phyloP scores from a whole-genome alignment of 352 stramenopile genomes.

The Phytophthora vignae region DNA sequence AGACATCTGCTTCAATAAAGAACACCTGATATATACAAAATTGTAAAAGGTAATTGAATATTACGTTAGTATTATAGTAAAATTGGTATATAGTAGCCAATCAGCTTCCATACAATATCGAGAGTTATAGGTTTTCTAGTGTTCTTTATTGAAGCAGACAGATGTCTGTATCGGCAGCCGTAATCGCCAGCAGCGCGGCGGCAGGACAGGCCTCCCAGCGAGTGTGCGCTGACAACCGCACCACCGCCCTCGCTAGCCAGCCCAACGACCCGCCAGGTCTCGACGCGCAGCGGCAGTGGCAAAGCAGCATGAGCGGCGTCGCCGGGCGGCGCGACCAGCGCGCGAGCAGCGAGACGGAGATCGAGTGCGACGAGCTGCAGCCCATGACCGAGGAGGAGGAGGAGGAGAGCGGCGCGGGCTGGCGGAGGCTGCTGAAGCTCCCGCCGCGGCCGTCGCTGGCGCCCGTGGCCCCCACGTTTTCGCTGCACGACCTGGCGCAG shows the following conservation, averaged over 20 bases:
- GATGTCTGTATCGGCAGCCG: no score
- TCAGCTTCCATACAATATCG: no score
- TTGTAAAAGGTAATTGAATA: no score
- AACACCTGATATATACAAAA: no score
- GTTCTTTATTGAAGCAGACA: no score
- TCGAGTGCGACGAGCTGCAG: slow-evolving; percentile 56
- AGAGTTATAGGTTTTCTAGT: no score
- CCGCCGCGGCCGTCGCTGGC: slow-evolving; percentile 31
- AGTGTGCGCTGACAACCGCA: slow-evolving; percentile 31
- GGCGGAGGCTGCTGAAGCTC: slow-evolving; percentile 42
- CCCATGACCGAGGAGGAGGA: slow-evolving; percentile 34
- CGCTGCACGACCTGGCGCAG: slow-evolving; percentile 37
- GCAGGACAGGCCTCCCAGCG: slow-evolving; percentile 29
- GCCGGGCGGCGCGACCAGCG: slow-evolving; percentile 37
- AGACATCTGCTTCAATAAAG: no score
- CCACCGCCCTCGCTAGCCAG: slow-evolving; percentile 19
- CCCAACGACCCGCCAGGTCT: neutral
- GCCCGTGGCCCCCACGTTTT: slow-evolving; percentile 37
- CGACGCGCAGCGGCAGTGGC: neutral
- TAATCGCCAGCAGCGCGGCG: slow-evolving; percentile 32
- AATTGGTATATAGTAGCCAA: no score
- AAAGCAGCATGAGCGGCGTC: slow-evolving; percentile 37
- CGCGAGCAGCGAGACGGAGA: slow-evolving; percentile 51
- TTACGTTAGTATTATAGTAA: no score
- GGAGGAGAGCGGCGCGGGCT: slow-evolving; percentile 27